Conservation (phyloP, 179 eudicot genomes). For the Pouteria campechiana region DNA sequence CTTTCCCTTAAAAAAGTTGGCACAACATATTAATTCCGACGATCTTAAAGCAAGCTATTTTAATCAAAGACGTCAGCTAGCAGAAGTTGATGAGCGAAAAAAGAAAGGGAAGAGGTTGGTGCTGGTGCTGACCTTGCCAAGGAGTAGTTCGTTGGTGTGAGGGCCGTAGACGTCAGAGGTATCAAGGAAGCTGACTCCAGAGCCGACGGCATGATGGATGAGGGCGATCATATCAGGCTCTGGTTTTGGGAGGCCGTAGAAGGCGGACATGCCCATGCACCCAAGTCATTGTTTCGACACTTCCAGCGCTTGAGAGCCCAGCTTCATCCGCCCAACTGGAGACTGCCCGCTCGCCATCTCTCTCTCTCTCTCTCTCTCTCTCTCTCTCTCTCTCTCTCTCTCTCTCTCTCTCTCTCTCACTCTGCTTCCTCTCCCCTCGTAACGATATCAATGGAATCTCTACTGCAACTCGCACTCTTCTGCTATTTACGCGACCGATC, state of each 20-base stretch:
- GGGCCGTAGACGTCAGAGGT: constrained; percentile 17
- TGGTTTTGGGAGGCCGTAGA: constrained; percentile 11
- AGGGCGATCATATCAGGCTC: constrained; percentile 13
- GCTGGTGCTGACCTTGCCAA: constrained; percentile 19
- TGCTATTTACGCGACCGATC: no score
- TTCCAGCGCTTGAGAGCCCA: constrained; percentile 13
- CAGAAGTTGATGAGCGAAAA: no score
- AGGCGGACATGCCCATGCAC: constrained; percentile 10
- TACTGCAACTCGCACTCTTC: no score
- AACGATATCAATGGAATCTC: no score
- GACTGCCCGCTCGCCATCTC: constrained; percentile 21
- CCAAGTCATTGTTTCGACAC: constrained; percentile 9
- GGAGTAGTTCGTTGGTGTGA: constrained; percentile 13
- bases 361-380: constrained; percentile 6
- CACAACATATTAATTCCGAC: no score
- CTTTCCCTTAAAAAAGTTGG: no score
- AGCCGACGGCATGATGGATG: constrained; percentile 11
- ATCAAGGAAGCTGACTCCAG: constrained; percentile 11
- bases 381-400: not conserved
- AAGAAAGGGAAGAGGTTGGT: no score
- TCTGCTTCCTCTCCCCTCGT: not conserved
- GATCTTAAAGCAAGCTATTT: no score
- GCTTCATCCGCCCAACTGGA: no score
- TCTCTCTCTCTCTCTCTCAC: not conserved
- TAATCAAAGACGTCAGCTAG: no score